Percentiles rank a stretch among this genome's conserved stretches.
Evolutionary conservation across 1,284 basidiomycete species (phyloP).

Genomic region (Irpex lacteus): DNA sequence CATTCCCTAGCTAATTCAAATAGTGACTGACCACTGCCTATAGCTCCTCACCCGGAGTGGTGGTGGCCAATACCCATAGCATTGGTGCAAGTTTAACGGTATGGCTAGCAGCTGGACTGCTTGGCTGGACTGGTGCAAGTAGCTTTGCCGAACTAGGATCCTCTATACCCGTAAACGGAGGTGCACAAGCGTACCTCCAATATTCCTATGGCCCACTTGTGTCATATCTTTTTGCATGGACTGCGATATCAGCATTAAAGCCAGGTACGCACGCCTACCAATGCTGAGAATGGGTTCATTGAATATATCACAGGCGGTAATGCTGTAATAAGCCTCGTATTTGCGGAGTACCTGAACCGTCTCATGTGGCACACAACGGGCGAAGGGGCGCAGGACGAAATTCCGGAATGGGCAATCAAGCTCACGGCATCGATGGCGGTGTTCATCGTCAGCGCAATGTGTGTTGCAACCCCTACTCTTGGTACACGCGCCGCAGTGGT

Average conservation of each 20-base stretch:
- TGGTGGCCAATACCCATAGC: slow-evolving; percentile 83
- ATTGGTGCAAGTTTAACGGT: slow-evolving; percentile 82
- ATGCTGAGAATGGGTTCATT: neutral
- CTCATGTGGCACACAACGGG: slow-evolving; percentile 67
- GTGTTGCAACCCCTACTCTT: slow-evolving; percentile 75
- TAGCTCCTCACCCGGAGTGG: slow-evolving; percentile 88
- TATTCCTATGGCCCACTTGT: slow-evolving; percentile 87
- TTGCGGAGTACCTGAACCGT: slow-evolving; percentile 86
- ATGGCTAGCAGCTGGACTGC: slow-evolving; percentile 76
- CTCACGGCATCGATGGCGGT: slow-evolving; percentile 79
- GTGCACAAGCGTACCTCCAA: slow-evolving; percentile 87
- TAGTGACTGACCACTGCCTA: neutral
- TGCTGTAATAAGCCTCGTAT: slow-evolving; percentile 71
- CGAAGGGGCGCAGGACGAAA: slow-evolving; percentile 67
- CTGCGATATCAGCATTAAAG: slow-evolving; percentile 85
- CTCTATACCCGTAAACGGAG: slow-evolving; percentile 84
- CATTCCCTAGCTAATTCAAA: too few relatives aligned
- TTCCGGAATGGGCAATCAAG: slow-evolving; percentile 94
- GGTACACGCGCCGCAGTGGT: slow-evolving; percentile 84
- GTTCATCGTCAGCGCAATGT: slow-evolving; percentile 69
- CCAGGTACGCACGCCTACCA: slow-evolving; percentile 52
- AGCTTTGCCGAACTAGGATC: slow-evolving; percentile 87
- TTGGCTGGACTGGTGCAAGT: slow-evolving; percentile 93
- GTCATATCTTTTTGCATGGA: slow-evolving; percentile 89
- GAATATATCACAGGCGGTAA: slow-evolving; percentile 45